Evolutionary conservation across 1,139 yeast genomes (phyloP).

Genomic region (Debaryomyces nepalensis): DNA sequence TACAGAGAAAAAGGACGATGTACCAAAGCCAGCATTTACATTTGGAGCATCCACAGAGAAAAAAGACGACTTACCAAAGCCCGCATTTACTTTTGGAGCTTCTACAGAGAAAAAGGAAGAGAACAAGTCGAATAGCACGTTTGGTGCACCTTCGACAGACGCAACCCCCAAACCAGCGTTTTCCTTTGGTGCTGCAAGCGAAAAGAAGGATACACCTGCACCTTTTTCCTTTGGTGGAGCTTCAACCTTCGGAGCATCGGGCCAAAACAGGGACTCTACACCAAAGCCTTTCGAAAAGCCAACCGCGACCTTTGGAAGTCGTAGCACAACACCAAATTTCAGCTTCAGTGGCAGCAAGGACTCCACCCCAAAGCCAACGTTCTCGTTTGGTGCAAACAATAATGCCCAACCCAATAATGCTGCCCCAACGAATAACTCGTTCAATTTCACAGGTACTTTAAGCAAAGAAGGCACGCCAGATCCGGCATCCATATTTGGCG

Average conservation of each 20-base stretch:
- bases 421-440: constrained; percentile 10
- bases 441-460: constrained; percentile 24
- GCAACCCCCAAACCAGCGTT: constrained; percentile 16
- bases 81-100: constrained; percentile 16
- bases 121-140: constrained; percentile 14
- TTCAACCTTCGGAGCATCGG: constrained; percentile 14
- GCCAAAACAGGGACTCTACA: constrained; percentile 9
- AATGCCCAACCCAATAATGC: constrained; percentile 2
- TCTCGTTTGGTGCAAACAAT: constrained; percentile 1
- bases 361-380: constrained; percentile 5
- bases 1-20: constrained; percentile 12
- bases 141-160: constrained; percentile 15
- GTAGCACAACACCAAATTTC: constrained; percentile 7
- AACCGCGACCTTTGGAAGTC: constrained; percentile 1
- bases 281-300: constrained; percentile 12
- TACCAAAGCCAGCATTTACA: constrained; percentile 15
- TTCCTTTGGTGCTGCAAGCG: constrained; percentile 17
- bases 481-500: constrained; percentile 31
- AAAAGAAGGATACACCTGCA: constrained; percentile 14
- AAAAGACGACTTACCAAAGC: constrained; percentile 12
- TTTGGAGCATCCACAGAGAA: constrained; percentile 16
- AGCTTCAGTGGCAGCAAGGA: constrained; percentile 7
- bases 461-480: constrained; percentile 32
- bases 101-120: constrained; percentile 15
- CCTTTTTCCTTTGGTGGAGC: constrained; percentile 16